Conservation (phyloP, 2,329 filamentous ascomycete genomes). For the Calonectria pteridis region DNA sequence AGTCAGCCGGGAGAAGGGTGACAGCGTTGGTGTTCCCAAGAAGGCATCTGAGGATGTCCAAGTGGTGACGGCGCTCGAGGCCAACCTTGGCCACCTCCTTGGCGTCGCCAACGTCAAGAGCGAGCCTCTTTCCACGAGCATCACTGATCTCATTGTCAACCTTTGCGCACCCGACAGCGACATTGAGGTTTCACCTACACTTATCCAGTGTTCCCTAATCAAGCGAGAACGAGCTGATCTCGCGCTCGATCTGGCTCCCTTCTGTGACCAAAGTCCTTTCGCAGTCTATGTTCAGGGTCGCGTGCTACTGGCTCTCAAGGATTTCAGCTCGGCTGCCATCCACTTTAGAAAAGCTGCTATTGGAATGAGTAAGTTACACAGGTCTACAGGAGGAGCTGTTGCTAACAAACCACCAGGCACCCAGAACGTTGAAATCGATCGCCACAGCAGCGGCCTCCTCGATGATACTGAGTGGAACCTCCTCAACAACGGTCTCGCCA, state of each 20-base stretch:
- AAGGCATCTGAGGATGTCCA: slow-evolving; percentile 60
- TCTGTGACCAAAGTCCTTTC: slow-evolving; percentile 70
- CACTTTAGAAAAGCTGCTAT: slow-evolving; percentile 88
- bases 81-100: slow-evolving; percentile 72
- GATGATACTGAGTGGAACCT: slow-evolving; percentile 80
- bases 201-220: slow-evolving; percentile 73
- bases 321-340: slow-evolving; percentile 78
- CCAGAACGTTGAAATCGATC: slow-evolving; percentile 59
- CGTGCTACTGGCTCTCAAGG: slow-evolving; percentile 78
- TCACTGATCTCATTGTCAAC: slow-evolving; percentile 77
- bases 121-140: slow-evolving; percentile 67
- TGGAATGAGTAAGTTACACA: slow-evolving; percentile 77
- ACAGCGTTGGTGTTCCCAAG: slow-evolving; percentile 51
- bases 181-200: slow-evolving; percentile 71
- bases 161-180: slow-evolving; percentile 74
- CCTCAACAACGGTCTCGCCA: slow-evolving; percentile 79
- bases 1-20: slow-evolving; percentile 54
- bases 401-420: slow-evolving; percentile 56
- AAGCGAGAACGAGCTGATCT: slow-evolving; percentile 71
- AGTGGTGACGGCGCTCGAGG: slow-evolving; percentile 70
- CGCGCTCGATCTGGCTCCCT: slow-evolving; percentile 68
- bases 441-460: slow-evolving; percentile 75
- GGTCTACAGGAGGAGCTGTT: not conserved
- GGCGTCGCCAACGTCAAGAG: slow-evolving; percentile 65
- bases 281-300: slow-evolving; percentile 88